Conservation (phyloP, 352 stramenopile species). For the Phytophthora macrochlamydospora region DNA sequence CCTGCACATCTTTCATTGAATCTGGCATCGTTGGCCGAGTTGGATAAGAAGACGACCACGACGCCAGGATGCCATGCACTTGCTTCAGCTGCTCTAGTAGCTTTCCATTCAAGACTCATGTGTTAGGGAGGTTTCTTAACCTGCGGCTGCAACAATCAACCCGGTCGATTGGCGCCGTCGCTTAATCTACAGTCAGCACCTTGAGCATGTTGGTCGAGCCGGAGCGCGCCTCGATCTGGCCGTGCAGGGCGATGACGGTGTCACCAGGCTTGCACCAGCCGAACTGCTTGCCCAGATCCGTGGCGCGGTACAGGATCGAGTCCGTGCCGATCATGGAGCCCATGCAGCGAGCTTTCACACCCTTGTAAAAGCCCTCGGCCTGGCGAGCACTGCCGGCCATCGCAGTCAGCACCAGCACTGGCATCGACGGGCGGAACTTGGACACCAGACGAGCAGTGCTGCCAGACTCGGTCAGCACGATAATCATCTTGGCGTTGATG, state of each 20-base stretch:
- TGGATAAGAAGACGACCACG: not conserved
- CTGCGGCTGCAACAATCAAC: conserved; percentile 8
- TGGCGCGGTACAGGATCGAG: conserved; percentile 89
- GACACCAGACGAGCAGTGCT: conserved; percentile 93
- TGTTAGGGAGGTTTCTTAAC: conserved; percentile 6
- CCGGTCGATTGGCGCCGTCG: not conserved
- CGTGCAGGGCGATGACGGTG: conserved; percentile 89
- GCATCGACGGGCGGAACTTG: conserved; percentile 93
- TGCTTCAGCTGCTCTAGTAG: too few relatives aligned
- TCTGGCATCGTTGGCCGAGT: not conserved
- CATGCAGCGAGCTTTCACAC: conserved; percentile 71
- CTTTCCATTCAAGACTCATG: conserved; percentile 21
- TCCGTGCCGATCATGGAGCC: conserved; percentile 91
- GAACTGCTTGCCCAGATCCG: conserved; percentile 86
- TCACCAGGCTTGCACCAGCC: conserved; percentile 90
- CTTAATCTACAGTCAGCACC: conserved; percentile 88
- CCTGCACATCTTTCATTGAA: conserved; percentile 23
- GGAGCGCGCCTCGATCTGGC: conserved; percentile 86
- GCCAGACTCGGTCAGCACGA: conserved; percentile 96
- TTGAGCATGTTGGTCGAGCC: conserved; percentile 93
- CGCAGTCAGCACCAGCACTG: conserved; percentile 68
- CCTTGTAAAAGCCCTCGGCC: conserved; percentile 71
- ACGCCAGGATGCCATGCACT: too few relatives aligned
- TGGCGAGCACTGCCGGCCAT: conserved; percentile 66
- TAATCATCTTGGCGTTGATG: conserved; percentile 96